Evolutionary conservation across 345 rosid genomes (phyloP).

Genomic region (Lepidium aucheri): DNA sequence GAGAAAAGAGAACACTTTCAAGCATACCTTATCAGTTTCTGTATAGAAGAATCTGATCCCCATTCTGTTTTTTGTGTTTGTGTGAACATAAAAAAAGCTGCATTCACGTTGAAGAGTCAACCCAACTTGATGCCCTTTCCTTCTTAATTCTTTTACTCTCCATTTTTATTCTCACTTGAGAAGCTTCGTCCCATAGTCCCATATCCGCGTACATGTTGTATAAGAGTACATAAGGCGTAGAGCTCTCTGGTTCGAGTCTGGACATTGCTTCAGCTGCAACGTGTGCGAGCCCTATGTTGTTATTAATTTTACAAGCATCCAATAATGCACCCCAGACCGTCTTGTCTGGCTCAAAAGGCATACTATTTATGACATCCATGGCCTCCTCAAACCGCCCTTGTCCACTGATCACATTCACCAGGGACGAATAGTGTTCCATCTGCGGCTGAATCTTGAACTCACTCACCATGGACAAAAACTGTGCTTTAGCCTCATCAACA

Average conservation of each 20-base stretch:
- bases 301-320: slow-evolving; percentile 54
- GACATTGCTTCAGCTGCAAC: slow-evolving; percentile 63
- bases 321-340: slow-evolving; percentile 78
- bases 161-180: slow-evolving; percentile 46
- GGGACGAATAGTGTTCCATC: slow-evolving; percentile 56
- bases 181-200: slow-evolving; percentile 60
- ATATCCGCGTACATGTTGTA: slow-evolving; percentile 60
- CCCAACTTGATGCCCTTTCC: slow-evolving; percentile 43
- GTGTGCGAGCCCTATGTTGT: slow-evolving; percentile 42
- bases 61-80: background rate
- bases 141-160: slow-evolving; percentile 45
- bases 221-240: slow-evolving; percentile 56
- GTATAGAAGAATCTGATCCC: background rate
- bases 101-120: slow-evolving; percentile 20
- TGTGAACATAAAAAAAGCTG: background rate
- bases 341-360: slow-evolving; percentile 59
- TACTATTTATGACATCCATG: slow-evolving; percentile 39
- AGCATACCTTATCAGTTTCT: slow-evolving; percentile 3
- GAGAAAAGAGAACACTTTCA: background rate
- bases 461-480: slow-evolving; percentile 45
- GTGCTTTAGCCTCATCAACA: slow-evolving; percentile 44
- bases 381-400: slow-evolving; percentile 59
- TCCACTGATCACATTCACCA: slow-evolving; percentile 49
- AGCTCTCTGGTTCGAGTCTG: slow-evolving; percentile 61
- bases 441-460: slow-evolving; percentile 48